phyloP scores from a whole-genome alignment of 768 basidiomycete species.

The Auricularia heimuer region DNA sequence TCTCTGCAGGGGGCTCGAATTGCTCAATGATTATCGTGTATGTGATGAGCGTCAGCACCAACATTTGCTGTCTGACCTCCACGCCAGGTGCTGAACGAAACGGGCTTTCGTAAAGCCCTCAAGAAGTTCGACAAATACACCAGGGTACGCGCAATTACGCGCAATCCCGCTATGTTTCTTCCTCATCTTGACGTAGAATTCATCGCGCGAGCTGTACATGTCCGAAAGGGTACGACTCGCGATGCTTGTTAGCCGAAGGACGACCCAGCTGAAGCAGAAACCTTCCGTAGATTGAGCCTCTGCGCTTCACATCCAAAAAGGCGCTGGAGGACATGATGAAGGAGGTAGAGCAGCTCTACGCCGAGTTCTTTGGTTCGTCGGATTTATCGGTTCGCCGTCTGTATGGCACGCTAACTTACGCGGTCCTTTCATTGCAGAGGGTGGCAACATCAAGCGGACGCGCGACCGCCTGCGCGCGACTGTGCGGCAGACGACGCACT shows the following conservation, averaged over 20 bases:
- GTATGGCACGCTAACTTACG: conserved; percentile 2
- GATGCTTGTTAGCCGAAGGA: no score
- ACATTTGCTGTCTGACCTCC: conserved; percentile 6
- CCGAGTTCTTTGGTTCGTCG: conserved; percentile 60
- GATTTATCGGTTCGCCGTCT: not conserved
- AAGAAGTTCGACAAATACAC: conserved; percentile 82
- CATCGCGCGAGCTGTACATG: conserved; percentile 70
- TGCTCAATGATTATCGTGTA: conserved; percentile 84
- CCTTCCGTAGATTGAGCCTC: conserved; percentile 46
- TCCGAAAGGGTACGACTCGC: conserved; percentile 49
- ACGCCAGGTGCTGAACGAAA: conserved; percentile 67
- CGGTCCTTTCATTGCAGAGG: conserved; percentile 33
- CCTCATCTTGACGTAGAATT: conserved; percentile 34
- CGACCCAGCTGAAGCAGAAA: no score
- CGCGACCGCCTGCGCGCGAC: conserved; percentile 51
- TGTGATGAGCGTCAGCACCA: conserved; percentile 12
- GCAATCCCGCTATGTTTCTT: not conserved
- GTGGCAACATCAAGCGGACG: conserved; percentile 75
- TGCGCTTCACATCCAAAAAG: conserved; percentile 55
- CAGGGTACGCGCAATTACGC: conserved; percentile 30
- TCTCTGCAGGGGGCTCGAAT: conserved; percentile 54
- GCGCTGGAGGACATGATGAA: conserved; percentile 57
- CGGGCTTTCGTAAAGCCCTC: conserved; percentile 75
- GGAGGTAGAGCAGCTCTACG: conserved; percentile 69
- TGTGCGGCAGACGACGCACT: conserved; percentile 43